These are phyloP conservation scores for Xylaria sp. DNA, from an alignment of 2,329 filamentous ascomycete species.

Conservation along the genomic window DNA sequence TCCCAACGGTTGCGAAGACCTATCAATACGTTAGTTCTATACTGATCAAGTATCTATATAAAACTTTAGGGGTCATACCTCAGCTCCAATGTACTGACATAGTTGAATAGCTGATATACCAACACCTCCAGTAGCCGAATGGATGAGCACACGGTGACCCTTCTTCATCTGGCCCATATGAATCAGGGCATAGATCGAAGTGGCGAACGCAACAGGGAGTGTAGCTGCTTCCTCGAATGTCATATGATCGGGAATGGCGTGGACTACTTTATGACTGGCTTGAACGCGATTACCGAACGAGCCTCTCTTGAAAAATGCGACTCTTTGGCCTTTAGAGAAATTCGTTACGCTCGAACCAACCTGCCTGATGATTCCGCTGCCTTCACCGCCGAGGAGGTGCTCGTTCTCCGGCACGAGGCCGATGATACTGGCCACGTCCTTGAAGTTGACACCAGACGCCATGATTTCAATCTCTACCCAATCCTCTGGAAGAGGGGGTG, in stretches of 20 bases:
- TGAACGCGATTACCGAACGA: constrained; percentile 13
- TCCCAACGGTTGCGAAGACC: constrained; percentile 28
- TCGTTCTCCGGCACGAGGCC: constrained; percentile 26
- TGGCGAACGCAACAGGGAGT: constrained; percentile 14
- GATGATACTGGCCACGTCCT: constrained; percentile 15
- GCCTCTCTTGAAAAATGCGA: constrained; percentile 12
- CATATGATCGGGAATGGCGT: constrained; percentile 18
- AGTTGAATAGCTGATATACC: constrained; percentile 37
- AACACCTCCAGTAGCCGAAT: constrained; percentile 38
- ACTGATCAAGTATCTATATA: too few relatives aligned
- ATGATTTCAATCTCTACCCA: constrained; percentile 26
- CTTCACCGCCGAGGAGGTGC: constrained; percentile 17
- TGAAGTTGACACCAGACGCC: constrained; percentile 31
- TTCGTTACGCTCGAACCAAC: not conserved
- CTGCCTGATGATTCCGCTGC: constrained; percentile 15
- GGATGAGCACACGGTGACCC: constrained; percentile 32
- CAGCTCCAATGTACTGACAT: constrained; percentile 26
- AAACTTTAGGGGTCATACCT: not conserved
- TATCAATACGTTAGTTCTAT: not conserved
- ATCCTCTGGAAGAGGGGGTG: not conserved
- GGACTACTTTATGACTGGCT: not conserved
- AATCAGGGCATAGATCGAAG: constrained; percentile 15
- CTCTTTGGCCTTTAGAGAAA: not conserved
- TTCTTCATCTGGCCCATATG: constrained; percentile 3
- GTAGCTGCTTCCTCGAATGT: constrained; percentile 32